These are phyloP conservation scores for Nephelium lappaceum DNA, from an alignment of 345 rosid species.

Conservation along the genomic window DNA sequence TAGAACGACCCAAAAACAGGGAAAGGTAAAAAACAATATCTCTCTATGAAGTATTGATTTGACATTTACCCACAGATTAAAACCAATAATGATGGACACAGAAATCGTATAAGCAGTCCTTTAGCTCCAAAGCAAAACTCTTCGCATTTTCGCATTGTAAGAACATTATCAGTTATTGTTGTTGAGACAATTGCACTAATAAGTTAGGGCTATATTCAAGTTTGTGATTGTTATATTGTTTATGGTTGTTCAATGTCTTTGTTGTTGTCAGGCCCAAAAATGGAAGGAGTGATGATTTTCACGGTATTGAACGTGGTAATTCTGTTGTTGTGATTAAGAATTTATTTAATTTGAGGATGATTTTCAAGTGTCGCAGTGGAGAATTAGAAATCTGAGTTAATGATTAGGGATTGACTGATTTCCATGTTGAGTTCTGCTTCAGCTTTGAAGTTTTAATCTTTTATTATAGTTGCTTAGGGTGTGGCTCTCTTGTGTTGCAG, in stretches of 20 bases:
- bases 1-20: too few relatives aligned
- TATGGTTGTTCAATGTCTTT: background rate
- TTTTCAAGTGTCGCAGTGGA: too few relatives aligned
- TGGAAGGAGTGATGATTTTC: conserved; percentile 25
- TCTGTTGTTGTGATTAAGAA: background rate
- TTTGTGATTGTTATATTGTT: background rate
- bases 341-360: background rate
- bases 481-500: conserved; percentile 53
- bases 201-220: background rate
- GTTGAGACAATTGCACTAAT: background rate
- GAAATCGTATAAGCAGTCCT: too few relatives aligned
- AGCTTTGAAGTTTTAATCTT: background rate
- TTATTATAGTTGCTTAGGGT: background rate
- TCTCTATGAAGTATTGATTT: too few relatives aligned
- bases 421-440: too few relatives aligned
- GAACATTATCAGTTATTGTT: conserved; percentile 6
- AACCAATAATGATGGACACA: too few relatives aligned
- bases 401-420: background rate
- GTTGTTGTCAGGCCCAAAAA: conserved; percentile 49
- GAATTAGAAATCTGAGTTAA: background rate
- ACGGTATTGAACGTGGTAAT: conserved; percentile 45
- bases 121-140: conserved; percentile 33
- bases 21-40: too few relatives aligned
- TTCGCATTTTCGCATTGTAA: conserved; percentile 71
- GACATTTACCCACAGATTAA: too few relatives aligned